Evolutionary conservation across 495 filamentous ascomycete genomes (phyloP), one percentile per base, ranked within the genome.

Genomic region (Lasiosphaeria hispida): DNA sequence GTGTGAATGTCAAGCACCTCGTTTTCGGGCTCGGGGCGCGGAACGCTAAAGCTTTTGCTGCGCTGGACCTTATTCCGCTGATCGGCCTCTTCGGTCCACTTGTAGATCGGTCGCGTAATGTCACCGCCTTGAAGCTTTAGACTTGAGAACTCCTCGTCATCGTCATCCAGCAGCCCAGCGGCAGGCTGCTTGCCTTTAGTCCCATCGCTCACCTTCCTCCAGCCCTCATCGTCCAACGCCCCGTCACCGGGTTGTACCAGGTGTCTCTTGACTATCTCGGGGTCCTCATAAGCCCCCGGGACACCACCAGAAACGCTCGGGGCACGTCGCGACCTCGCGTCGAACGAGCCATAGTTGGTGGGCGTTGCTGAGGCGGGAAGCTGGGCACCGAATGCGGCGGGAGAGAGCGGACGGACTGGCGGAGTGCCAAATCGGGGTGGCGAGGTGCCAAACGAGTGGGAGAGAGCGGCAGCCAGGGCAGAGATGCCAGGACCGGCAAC

Each of bases 111-210:
- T 52, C 94, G 78, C 23, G 92, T 96, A 39, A 97, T 87, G 69
- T 98, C 94, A 37, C 94, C 94, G 34, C 94, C 94, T 64, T 97
- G 95, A 42, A 97, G 74, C 63, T 84, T 84, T 62, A 98, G 71
- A 72, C 92, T 96, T 30, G 92, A 97, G 68, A 98, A 98, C 64
- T 95, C 90, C 30, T 92, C 88, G 17, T 80, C 84, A 42, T 81
- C 69, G 40, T 78, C 82, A 30, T 30, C 14, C 75, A 65, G n/a
- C 69, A 69, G 48, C 75, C 70, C 15, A 71, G 73, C 23, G 49
- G 68, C 70, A 0, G 75, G 67, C 56, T 80, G 76, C 47, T 82
- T 81, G 8, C 72, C 75, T 59, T 80, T 81, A n/a, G 72, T 64
- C 10, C 72, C 70, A 15, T 74, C 72, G 47, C 67, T 68, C 19